phyloP scores from a whole-genome alignment of 208 protist species.

The Acanthamoeba castellanii region DNA sequence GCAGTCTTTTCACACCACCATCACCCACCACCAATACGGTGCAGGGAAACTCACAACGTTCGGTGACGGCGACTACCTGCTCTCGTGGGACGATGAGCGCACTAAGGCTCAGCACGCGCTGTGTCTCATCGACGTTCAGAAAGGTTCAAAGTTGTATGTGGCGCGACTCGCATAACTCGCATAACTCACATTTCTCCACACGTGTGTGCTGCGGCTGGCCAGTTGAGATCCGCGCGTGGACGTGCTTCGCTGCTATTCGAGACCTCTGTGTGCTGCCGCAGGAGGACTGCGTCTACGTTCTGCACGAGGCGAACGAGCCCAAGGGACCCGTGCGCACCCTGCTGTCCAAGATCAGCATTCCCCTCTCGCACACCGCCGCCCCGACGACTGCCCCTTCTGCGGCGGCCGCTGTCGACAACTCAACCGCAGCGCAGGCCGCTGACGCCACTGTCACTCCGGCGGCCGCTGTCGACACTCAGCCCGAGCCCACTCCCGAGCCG shows the following conservation, averaged over 20 bases:
- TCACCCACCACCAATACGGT: too few relatives aligned
- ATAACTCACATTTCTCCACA: too few relatives aligned
- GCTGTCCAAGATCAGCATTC: conserved; percentile 12
- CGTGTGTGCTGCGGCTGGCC: too few relatives aligned
- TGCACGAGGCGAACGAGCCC: background rate
- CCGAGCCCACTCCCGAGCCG: too few relatives aligned
- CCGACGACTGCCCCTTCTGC: background rate
- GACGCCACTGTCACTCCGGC: too few relatives aligned
- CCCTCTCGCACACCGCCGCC: background rate
- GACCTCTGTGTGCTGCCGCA: background rate
- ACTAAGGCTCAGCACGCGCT: conserved; percentile 20
- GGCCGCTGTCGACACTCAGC: too few relatives aligned
- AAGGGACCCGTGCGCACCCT: background rate
- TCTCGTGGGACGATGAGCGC: conserved; percentile 45
- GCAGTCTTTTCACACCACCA: too few relatives aligned
- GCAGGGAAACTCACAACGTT: conserved; percentile 1
- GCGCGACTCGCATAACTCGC: too few relatives aligned
- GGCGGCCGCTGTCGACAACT: too few relatives aligned
- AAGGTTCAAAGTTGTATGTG: background rate
- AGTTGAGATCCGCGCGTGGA: conserved; percentile 55
- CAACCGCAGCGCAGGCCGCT: too few relatives aligned
- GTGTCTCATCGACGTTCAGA: conserved; percentile 19
- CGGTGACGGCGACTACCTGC: conserved; percentile 12
- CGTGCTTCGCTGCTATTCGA: conserved; percentile 15
- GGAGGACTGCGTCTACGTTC: conserved; percentile 22